phyloP scores from a whole-genome alignment of 768 basidiomycete genomes.

The Gautieria morchelliformis region DNA sequence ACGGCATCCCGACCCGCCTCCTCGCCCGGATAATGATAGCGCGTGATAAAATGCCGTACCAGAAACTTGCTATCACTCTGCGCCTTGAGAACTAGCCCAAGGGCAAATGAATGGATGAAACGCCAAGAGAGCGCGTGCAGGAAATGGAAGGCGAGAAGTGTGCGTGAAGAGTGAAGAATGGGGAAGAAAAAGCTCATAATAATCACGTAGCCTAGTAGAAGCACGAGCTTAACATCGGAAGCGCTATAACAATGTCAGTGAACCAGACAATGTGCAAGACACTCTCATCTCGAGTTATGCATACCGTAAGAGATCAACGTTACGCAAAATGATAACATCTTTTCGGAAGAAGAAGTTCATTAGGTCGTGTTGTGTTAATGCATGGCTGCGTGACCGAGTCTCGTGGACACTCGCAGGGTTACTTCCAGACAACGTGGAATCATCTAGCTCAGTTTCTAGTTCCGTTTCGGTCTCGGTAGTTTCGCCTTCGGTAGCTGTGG shows the following conservation, averaged over 20 bases:
- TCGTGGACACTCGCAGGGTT: background rate
- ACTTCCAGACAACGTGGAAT: conserved; percentile 17
- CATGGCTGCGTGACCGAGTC: conserved; percentile 7
- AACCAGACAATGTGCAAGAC: background rate
- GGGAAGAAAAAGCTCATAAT: conserved; percentile 48
- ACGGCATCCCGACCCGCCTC: conserved; percentile 69
- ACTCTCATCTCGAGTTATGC: conserved; percentile 13
- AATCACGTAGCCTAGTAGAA: conserved; percentile 63
- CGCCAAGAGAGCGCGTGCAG: conserved; percentile 80
- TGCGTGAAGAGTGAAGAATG: conserved; percentile 32
- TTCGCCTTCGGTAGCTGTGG: conserved; percentile 61
- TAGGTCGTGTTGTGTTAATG: conserved; percentile 75
- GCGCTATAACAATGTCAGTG: conserved; percentile 40
- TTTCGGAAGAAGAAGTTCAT: conserved; percentile 84
- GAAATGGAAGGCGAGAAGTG: conserved; percentile 60
- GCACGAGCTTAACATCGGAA: conserved; percentile 70
- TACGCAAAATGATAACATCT: conserved; percentile 71
- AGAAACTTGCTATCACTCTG: conserved; percentile 84
- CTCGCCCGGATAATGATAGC: conserved; percentile 78
- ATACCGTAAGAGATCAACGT: conserved; percentile 80
- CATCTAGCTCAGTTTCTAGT: conserved; percentile 48
- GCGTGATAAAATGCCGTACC: conserved; percentile 88
- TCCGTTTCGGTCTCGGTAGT: conserved; percentile 61
- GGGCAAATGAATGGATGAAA: conserved; percentile 76
- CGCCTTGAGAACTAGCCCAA: conserved; percentile 74